Base-by-base conservation (phyloP, 1,139 yeast genomes). In the Nakaseomyces uthaithaninus region DNA sequence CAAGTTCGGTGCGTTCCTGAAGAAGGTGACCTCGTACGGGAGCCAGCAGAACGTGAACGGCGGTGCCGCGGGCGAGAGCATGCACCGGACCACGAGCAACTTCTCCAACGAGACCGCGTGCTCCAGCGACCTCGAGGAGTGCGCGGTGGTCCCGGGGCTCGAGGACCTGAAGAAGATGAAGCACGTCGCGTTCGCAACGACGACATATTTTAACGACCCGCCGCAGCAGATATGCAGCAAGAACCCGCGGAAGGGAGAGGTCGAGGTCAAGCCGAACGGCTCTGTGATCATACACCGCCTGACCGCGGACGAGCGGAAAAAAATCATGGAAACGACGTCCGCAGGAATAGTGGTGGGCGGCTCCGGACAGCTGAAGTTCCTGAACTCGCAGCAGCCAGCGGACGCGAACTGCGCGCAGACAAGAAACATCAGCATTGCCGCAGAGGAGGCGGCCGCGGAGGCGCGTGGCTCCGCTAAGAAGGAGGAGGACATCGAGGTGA, bases 311-410 rank as follows among this genome's bases (percentile, higher is more conserved):
- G 87, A 80, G 41, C 72, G 69, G 49, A 65, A 72, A 40, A 71
- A 72, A 42, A 64, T 77, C 1, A 62, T 72, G 44, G 62, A 67
- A 44, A 72, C 77, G 0, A 65, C 70, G 17, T 80, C 80, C 19
- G 77, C 80, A n/a, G 91, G 91, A 14, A 68, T 81, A 16, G 86
- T 81, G 3, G 89, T 82, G 27, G 93, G 93, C 23, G 93, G 93
- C 1, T 68, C 83, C 4, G 86, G 85, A 0, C 77, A 81, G 33
- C 62, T 80, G 40, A 74, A 72, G 36, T 67, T 45, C 41, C 45
- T 47, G 16, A 49, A 35, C 23, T 54, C 60, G 14, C 54, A 54
- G 12, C 44, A 46, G 12, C 49, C 42, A 37, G 35, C 23, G 46
- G 45, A 33, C 44, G 42, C 19, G 42, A 39, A 16, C 45, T 41